phyloP scores from a whole-genome alignment of 163 green algal genomes.

The Smithsoniella earleae region DNA sequence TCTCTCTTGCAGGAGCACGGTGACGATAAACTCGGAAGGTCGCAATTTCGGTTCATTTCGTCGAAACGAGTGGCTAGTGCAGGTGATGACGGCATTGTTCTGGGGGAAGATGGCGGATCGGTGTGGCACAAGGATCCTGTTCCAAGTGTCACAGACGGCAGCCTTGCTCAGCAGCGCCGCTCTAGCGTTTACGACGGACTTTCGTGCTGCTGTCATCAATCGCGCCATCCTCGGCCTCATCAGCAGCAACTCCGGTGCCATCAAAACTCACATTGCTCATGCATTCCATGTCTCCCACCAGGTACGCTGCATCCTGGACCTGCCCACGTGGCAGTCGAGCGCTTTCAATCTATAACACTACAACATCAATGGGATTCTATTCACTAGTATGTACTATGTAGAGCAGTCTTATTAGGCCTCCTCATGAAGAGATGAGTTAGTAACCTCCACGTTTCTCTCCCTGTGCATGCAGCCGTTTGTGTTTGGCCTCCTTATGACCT shows the following conservation, averaged over 20 bases:
- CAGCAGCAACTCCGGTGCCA: neutral
- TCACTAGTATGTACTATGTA: too few relatives aligned
- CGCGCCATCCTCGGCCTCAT: neutral
- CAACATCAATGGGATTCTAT: too few relatives aligned
- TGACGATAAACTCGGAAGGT: too few relatives aligned
- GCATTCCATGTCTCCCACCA: neutral
- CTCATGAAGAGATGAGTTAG: too few relatives aligned
- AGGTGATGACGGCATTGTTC: neutral
- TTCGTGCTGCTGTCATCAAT: neutral
- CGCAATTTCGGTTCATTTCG: neutral
- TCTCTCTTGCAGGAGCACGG: neutral
- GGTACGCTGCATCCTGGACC: too few relatives aligned
- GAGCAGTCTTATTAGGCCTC: too few relatives aligned
- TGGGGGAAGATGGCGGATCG: neutral
- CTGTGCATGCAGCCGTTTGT: conserved; percentile 4
- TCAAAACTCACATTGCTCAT: conserved; percentile 12
- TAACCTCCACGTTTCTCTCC: too few relatives aligned
- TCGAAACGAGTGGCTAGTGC: neutral
- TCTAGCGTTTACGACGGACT: neutral
- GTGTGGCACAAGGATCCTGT: neutral
- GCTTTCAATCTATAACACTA: too few relatives aligned
- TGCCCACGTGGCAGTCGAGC: too few relatives aligned
- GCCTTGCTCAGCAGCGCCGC: neutral
- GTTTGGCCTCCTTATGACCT: neutral
- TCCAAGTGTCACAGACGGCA: neutral